These are phyloP conservation scores for Cystobasidiaceae sp. DNA, from an alignment of 1,284 basidiomycete genomes.

Conservation along the genomic window DNA sequence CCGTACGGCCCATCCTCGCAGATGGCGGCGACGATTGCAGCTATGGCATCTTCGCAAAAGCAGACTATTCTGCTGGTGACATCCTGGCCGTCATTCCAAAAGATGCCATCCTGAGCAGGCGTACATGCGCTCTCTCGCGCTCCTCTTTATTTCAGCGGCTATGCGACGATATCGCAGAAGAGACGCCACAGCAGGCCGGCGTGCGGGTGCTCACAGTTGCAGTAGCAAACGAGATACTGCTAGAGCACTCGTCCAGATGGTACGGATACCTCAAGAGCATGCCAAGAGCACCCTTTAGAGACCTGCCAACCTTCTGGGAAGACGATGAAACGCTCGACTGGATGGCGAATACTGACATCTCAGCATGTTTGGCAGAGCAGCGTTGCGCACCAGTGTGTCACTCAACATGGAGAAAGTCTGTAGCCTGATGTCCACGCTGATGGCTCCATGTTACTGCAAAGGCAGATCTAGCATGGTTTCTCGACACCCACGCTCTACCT, in stretches of 20 bases:
- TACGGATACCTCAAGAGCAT: slow-evolving; percentile 48
- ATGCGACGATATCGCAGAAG: background rate
- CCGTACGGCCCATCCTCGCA: too few species aligned
- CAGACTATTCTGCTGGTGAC: background rate
- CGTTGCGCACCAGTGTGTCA: slow-evolving; percentile 42
- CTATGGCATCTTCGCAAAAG: slow-evolving; percentile 12
- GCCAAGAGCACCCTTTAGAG: slow-evolving; percentile 41
- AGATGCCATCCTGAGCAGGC: slow-evolving; percentile 8
- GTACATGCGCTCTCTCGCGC: background rate
- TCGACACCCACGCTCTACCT: background rate
- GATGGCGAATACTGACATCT: slow-evolving; percentile 46
- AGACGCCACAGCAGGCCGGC: background rate
- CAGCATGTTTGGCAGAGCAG: slow-evolving; percentile 42
- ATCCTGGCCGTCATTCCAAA: slow-evolving; percentile 22
- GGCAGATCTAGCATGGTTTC: background rate
- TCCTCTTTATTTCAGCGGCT: background rate
- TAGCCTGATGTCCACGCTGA: too few species aligned
- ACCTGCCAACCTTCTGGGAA: slow-evolving; percentile 46
- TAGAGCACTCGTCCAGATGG: slow-evolving; percentile 44
- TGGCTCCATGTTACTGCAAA: too few species aligned
- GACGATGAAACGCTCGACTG: slow-evolving; percentile 39
- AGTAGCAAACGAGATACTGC: slow-evolving; percentile 47
- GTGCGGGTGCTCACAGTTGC: slow-evolving; percentile 43
- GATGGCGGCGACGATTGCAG: background rate
- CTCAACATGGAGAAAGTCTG: slow-evolving; percentile 1